phyloP scores from a whole-genome alignment of 2,329 filamentous ascomycete species.

The Phyllosticta citriasiana region DNA sequence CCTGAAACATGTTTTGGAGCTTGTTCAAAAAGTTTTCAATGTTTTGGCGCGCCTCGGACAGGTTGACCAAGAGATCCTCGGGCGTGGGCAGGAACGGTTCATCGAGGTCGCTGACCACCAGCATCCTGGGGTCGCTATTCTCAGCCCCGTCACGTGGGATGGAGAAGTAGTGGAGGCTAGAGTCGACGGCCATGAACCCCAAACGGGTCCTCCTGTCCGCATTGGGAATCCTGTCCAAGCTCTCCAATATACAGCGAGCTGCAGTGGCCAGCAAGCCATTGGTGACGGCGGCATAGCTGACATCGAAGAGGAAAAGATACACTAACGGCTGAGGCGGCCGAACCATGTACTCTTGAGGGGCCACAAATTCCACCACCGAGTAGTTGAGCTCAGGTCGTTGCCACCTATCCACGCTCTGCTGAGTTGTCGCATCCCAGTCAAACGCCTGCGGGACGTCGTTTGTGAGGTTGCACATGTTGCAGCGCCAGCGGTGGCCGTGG shows the following conservation, averaged over 20 bases:
- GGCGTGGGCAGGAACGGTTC: slow-evolving; percentile 95
- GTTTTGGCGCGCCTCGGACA: slow-evolving; percentile 80
- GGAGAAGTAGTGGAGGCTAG: slow-evolving; percentile 90
- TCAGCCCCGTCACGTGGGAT: slow-evolving; percentile 83
- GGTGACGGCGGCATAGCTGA: slow-evolving; percentile 81
- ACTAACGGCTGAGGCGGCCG: slow-evolving; percentile 90
- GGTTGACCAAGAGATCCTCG: slow-evolving; percentile 77
- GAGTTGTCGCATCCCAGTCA: slow-evolving; percentile 89
- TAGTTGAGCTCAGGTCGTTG: slow-evolving; percentile 88
- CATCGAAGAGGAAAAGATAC: slow-evolving; percentile 91
- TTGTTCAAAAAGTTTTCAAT: slow-evolving; percentile 86
- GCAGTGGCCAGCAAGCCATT: slow-evolving; percentile 86
- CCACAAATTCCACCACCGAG: slow-evolving; percentile 94
- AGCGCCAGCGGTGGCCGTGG: slow-evolving; percentile 94
- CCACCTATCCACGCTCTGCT: slow-evolving; percentile 88
- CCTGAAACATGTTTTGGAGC: slow-evolving; percentile 93
- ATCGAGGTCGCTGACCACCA: slow-evolving; percentile 89
- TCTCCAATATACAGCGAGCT: slow-evolving; percentile 88
- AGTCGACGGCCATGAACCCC: slow-evolving; percentile 92
- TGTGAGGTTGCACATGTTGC: slow-evolving; percentile 98
- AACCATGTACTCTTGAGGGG: slow-evolving; percentile 99
- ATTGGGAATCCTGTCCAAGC: slow-evolving; percentile 95
- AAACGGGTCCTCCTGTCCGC: slow-evolving; percentile 85
- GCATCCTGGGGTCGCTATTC: slow-evolving; percentile 75
- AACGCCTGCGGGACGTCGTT: slow-evolving; percentile 99